phyloP scores from a whole-genome alignment of 108 stramenopile species.

The Conticribra weissflogii region DNA sequence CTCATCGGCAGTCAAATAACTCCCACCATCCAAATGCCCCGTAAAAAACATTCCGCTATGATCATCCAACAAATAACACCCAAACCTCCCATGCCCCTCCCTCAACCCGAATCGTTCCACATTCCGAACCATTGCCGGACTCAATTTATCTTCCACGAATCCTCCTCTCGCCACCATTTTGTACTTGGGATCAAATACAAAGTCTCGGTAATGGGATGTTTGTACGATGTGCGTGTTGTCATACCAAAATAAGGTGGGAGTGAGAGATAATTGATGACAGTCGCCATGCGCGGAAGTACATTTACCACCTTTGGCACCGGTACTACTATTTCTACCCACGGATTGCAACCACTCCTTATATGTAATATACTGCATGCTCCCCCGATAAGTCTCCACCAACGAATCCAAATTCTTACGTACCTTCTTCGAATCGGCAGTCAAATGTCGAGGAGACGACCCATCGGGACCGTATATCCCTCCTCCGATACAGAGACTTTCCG shows the following conservation, averaged over 20 bases:
- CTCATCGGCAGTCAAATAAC: slow-evolving; percentile 37
- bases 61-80: slow-evolving; percentile 86
- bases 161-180: slow-evolving; percentile 85
- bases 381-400: slow-evolving; percentile 54
- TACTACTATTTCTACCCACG: no score
- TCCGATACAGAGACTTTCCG: slow-evolving; percentile 61
- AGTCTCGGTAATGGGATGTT: slow-evolving; percentile 83
- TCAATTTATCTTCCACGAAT: slow-evolving; percentile 86
- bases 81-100: slow-evolving; percentile 75
- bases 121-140: slow-evolving; percentile 65
- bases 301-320: background rate
- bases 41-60: slow-evolving; percentile 83
- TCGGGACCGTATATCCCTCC: slow-evolving; percentile 62
- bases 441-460: slow-evolving; percentile 45
- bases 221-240: slow-evolving; percentile 84
- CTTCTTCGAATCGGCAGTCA: slow-evolving; percentile 38
- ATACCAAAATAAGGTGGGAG: slow-evolving; percentile 89
- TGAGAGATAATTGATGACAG: slow-evolving; percentile 68
- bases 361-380: slow-evolving; percentile 45
- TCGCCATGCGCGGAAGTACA: slow-evolving; percentile 28
- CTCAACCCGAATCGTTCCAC: slow-evolving; percentile 70
- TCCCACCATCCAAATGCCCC: slow-evolving; percentile 87
- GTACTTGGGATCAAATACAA: slow-evolving; percentile 72
- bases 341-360: slow-evolving; percentile 58
- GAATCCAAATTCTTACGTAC: slow-evolving; percentile 49